Percentiles rank a stretch among this genome's conserved stretches.
These are phyloP conservation scores for Sporothrix dimorphospora DNA, from an alignment of 2,329 filamentous ascomycete species.

Conservation along the genomic window DNA sequence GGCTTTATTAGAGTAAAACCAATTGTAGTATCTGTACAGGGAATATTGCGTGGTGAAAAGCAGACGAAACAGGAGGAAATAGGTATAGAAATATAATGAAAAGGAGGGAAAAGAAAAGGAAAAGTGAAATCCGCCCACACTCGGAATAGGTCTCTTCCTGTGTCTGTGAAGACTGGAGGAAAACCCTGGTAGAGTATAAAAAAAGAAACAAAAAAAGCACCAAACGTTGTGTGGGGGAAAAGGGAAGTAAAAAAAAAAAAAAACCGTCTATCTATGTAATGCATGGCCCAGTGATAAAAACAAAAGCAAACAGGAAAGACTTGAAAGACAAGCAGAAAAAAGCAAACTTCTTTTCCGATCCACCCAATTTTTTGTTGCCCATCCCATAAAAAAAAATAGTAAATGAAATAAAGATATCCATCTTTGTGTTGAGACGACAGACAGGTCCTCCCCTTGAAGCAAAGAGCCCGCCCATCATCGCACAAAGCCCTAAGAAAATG, in stretches of 20 bases:
- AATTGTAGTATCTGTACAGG: conserved; percentile 24
- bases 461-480: not conserved
- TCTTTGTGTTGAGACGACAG: not conserved
- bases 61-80: conserved; percentile 23
- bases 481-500: not conserved
- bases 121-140: not conserved
- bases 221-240: not conserved
- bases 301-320: not conserved
- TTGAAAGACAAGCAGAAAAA: conserved; percentile 16
- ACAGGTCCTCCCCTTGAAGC: not conserved
- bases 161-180: conserved; percentile 17
- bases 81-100: conserved; percentile 5
- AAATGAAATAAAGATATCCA: not conserved
- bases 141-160: not conserved
- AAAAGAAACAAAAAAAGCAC: not conserved
- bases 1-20: conserved; percentile 1
- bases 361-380: conserved; percentile 28
- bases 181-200: not conserved
- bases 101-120: not conserved
- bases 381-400: conserved; percentile 18
- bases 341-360: conserved; percentile 30
- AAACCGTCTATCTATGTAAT: conserved; percentile 30
- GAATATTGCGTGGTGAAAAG: conserved; percentile 8
- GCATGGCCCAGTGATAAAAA: conserved; percentile 25
- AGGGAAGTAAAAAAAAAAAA: not conserved